phyloP scores from a whole-genome alignment of 139 green algal species.

The Ettlia oleoabundans region DNA sequence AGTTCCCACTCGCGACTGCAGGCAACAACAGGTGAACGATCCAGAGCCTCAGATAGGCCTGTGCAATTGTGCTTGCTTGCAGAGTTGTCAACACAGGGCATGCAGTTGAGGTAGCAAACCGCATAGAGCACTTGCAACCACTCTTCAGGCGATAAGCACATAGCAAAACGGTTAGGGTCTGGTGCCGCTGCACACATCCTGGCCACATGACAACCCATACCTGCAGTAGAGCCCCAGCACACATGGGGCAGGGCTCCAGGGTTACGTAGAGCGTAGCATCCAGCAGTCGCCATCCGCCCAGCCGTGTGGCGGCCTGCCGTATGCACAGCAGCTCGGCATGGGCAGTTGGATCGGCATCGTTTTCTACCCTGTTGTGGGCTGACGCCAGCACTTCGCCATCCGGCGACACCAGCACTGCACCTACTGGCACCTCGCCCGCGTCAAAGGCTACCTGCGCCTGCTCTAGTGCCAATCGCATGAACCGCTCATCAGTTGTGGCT shows the following conservation, averaged over 20 bases:
- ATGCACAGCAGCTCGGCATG: constrained; percentile 92
- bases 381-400: constrained; percentile 54
- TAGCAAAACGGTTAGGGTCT: too few relatives aligned
- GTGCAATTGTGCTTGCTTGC: too few relatives aligned
- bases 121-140: too few relatives aligned
- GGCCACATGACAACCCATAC: too few relatives aligned
- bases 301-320: constrained; percentile 44
- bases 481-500: constrained; percentile 21
- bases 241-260: constrained; percentile 97
- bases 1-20: constrained; percentile 73
- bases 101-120: too few relatives aligned
- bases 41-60: too few relatives aligned
- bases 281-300: constrained; percentile 71
- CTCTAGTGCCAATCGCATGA: constrained; percentile 46
- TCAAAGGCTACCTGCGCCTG: constrained; percentile 35
- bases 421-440: constrained; percentile 84
- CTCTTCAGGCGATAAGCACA: too few relatives aligned
- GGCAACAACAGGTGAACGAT: too few relatives aligned
- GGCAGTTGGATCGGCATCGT: constrained; percentile 67
- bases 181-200: too few relatives aligned
- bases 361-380: constrained; percentile 71
- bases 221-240: constrained; percentile 89
- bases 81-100: too few relatives aligned
- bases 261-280: constrained; percentile 91
- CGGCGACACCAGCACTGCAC: constrained; percentile 75